Evolutionary conservation across 345 rosid species (phyloP).

Genomic region (Moricandia arvensis): DNA sequence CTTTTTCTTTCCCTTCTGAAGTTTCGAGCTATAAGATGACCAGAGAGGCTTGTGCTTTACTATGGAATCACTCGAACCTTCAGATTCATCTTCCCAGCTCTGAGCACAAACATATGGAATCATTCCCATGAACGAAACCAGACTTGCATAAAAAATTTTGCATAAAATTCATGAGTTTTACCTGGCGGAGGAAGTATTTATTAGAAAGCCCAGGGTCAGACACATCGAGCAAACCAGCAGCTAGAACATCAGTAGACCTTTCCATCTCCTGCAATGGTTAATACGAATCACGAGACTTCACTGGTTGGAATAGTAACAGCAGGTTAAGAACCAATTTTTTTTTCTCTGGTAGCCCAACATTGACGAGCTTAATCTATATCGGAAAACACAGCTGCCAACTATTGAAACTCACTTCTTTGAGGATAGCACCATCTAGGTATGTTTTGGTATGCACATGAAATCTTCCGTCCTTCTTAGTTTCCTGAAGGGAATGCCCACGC

Average conservation of each 20-base stretch:
- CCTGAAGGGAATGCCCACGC: conserved; percentile 95
- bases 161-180: conserved; percentile 15
- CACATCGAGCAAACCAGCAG: conserved; percentile 94
- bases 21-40: conserved; percentile 61
- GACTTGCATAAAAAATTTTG: neutral
- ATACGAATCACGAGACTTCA: conserved; percentile 4
- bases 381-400: neutral
- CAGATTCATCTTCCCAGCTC: conserved; percentile 83
- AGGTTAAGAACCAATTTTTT: neutral
- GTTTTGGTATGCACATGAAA: conserved; percentile 95
- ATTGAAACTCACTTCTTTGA: conserved; percentile 72
- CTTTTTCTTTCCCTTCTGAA: conserved; percentile 54
- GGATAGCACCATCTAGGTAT: conserved; percentile 90
- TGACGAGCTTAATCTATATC: conserved; percentile 6
- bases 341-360: conserved; percentile 3
- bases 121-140: conserved; percentile 1
- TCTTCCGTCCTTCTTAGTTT: conserved; percentile 90
- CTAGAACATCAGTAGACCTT: conserved; percentile 92
- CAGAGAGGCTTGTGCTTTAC: conserved; percentile 93
- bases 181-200: conserved; percentile 93
- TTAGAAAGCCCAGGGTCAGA: conserved; percentile 93
- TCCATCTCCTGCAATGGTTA: conserved; percentile 83
- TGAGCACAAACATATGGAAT: conserved; percentile 41
- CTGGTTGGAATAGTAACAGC: conserved; percentile 17
- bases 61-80: conserved; percentile 69